Evolutionary conservation across 2,329 filamentous ascomycete genomes (phyloP).

Genomic region (Fusarium duplospermum): DNA sequence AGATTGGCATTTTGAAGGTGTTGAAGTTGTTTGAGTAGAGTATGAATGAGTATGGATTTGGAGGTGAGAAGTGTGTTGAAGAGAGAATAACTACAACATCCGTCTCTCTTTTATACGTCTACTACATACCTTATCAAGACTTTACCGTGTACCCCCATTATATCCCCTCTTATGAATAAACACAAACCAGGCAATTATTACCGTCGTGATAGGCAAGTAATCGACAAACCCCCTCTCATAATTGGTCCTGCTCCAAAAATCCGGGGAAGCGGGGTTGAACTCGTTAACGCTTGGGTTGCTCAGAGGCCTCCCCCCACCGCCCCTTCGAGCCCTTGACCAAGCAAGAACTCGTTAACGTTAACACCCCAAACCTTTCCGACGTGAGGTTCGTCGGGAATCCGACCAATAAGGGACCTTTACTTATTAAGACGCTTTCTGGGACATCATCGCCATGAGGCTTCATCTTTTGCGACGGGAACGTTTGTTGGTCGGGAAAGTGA

Average conservation of each 20-base stretch:
- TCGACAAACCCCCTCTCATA: not conserved
- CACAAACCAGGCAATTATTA: not conserved
- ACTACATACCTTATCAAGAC: not conserved
- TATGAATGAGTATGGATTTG: not conserved
- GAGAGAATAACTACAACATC: not conserved
- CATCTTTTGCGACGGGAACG: not conserved
- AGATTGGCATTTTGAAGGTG: conserved; percentile 12
- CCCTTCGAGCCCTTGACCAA: too few species aligned
- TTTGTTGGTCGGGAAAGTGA: not conserved
- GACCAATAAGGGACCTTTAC: not conserved
- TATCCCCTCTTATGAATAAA: not conserved
- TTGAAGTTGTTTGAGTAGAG: not conserved
- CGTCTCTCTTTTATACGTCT: not conserved
- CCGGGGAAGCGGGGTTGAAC: not conserved
- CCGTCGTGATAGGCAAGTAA: not conserved
- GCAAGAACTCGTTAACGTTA: not conserved
- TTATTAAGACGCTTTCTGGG: not conserved
- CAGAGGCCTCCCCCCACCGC: too few species aligned
- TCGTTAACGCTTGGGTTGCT: too few species aligned
- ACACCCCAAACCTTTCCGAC: not conserved
- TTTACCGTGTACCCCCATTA: not conserved
- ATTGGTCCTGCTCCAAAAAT: not conserved
- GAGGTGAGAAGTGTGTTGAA: not conserved
- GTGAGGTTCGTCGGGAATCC: not conserved
- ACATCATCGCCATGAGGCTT: not conserved